Percentiles rank a stretch among this genome's conserved stretches.
phyloP scores from a whole-genome alignment of 257 asterid genomes.

The Lithospermum erythrorhizon region DNA sequence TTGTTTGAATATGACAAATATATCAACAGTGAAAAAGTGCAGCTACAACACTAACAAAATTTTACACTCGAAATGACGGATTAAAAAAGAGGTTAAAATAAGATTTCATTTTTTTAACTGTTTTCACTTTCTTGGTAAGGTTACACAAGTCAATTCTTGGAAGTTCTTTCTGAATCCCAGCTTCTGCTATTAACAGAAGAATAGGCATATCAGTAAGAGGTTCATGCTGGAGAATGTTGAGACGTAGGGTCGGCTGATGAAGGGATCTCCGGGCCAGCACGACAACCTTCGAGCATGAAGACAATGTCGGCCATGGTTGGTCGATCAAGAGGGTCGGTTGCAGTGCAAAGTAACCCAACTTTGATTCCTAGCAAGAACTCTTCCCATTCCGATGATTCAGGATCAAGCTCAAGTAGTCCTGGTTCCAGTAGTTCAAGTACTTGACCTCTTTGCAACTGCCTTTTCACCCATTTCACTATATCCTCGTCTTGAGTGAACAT shows the following conservation, averaged over 20 bases:
- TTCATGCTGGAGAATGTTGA: conserved; percentile 48
- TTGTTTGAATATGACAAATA: no score
- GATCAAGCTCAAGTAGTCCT: conserved; percentile 61
- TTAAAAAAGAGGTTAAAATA: no score
- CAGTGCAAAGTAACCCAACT: conserved; percentile 69
- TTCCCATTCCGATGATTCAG: conserved; percentile 80
- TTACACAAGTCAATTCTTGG: no score
- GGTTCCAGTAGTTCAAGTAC: conserved; percentile 62
- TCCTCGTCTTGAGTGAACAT: conserved; percentile 66
- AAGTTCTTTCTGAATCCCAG: no score
- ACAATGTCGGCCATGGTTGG: conserved; percentile 66
- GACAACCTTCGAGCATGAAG: conserved; percentile 75
- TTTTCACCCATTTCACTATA: conserved; percentile 51
- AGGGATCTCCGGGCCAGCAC: conserved; percentile 53
- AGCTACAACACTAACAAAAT: background rate
- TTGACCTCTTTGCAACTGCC: conserved; percentile 49
- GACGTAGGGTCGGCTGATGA: conserved; percentile 60
- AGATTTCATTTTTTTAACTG: background rate
- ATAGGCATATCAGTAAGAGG: background rate
- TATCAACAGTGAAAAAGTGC: no score
- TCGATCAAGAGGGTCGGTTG: conserved; percentile 52
- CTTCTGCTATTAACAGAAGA: no score
- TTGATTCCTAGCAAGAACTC: conserved; percentile 68
- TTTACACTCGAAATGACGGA: background rate
- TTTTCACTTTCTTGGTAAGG: background rate